These are phyloP conservation scores for Thymus quinquecostatus DNA, from an alignment of 257 asterid species.

Conservation along the genomic window DNA sequence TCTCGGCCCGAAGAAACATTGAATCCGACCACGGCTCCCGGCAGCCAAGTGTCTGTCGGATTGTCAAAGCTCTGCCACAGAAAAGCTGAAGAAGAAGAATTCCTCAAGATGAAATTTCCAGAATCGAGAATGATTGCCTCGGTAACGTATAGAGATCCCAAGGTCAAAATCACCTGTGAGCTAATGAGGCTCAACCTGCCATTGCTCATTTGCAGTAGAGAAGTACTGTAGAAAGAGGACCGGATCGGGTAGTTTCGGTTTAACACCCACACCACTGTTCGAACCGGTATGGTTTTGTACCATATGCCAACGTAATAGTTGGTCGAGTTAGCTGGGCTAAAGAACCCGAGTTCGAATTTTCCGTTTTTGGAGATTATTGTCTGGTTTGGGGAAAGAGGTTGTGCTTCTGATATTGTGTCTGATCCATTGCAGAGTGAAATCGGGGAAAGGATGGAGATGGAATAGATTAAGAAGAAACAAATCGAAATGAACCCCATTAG, in stretches of 20 bases:
- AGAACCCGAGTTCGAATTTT: constrained; percentile 24
- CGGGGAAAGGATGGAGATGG: not conserved
- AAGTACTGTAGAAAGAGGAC: not conserved
- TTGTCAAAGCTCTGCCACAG: constrained; percentile 62
- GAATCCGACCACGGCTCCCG: constrained; percentile 42
- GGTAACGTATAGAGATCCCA: not conserved
- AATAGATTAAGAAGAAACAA: not conserved
- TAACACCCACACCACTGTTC: constrained; percentile 20
- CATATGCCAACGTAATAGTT: constrained; percentile 25
- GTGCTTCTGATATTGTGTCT: not conserved
- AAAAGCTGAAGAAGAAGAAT: not conserved
- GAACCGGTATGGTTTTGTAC: not conserved
- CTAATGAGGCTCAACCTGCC: not conserved
- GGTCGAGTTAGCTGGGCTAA: not conserved
- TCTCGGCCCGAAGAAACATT: constrained; percentile 29
- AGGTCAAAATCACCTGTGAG: not conserved
- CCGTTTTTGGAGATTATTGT: constrained; percentile 3
- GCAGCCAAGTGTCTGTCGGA: constrained; percentile 55
- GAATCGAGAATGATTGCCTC: constrained; percentile 40
- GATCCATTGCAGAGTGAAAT: not conserved
- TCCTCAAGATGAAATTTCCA: constrained; percentile 47
- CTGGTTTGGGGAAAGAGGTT: not conserved
- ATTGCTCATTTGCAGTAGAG: not conserved
- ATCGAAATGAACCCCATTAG: too few relatives aligned
- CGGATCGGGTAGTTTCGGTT: constrained; percentile 22